A percentile compares a stretch with the other conserved stretches of the same genome.
Conservation (phyloP, 257 asterid species). For the Fraxinus cuspidata region DNA sequence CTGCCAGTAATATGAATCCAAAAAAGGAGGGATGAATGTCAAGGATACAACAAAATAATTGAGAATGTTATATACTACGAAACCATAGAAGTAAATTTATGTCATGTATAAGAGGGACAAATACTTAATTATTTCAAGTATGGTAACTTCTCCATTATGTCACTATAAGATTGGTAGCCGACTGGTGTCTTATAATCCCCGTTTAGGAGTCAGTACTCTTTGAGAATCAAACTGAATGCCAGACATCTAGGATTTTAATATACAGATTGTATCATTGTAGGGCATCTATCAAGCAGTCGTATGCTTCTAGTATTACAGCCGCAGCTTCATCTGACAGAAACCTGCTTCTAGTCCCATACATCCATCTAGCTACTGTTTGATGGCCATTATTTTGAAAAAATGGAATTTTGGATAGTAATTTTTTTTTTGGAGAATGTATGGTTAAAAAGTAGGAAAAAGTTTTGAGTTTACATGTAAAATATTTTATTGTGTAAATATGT, state of each 20-base stretch:
- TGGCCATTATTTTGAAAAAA: no score
- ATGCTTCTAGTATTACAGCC: no score
- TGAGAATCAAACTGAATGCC: neutral
- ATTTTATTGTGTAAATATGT: no score
- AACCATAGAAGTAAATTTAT: neutral
- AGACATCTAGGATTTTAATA: neutral
- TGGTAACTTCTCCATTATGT: neutral
- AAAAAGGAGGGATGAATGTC: neutral
- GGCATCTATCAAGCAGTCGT: neutral
- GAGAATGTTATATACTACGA: neutral
- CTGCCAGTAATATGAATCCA: no score
- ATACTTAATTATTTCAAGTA: neutral
- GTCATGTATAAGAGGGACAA: neutral
- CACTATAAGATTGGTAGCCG: neutral
- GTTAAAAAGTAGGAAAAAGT: no score
- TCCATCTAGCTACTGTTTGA: neutral
- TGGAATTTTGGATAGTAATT: no score
- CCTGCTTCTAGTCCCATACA: neutral
- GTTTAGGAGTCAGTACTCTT: neutral
- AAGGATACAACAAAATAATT: neutral
- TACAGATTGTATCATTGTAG: neutral
- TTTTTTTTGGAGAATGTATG: no score
- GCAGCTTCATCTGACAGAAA: neutral
- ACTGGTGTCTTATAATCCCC: neutral
- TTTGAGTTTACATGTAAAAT: no score